Evolutionary conservation across 148 eudicot genomes (phyloP).

Genomic region (Cornus controversa): DNA sequence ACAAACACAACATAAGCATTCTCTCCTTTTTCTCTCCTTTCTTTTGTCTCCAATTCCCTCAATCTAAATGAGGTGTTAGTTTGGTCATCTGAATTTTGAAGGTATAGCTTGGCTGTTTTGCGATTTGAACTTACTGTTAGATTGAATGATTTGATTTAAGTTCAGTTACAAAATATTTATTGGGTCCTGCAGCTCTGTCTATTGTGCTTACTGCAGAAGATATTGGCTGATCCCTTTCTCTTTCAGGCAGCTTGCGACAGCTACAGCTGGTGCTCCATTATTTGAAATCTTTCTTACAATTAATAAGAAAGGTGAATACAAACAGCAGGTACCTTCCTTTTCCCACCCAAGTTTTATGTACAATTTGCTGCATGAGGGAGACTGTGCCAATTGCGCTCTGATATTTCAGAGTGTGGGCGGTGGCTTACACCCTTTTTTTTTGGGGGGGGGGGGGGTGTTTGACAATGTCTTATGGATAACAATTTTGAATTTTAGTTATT

Average conservation of each 20-base stretch:
- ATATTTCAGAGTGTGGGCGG: too few relatives aligned
- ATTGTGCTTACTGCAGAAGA: neutral
- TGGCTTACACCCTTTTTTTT: too few relatives aligned
- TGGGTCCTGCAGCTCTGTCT: neutral
- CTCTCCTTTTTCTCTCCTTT: too few relatives aligned
- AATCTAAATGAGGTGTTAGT: neutral
- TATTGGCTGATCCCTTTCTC: slow-evolving; percentile 8
- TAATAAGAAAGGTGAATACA: slow-evolving; percentile 72
- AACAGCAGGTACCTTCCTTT: slow-evolving; percentile 68
- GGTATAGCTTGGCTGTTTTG: neutral
- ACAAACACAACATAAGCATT: too few relatives aligned
- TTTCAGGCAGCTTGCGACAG: slow-evolving; percentile 91
- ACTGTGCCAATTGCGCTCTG: neutral
- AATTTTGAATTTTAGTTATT: too few relatives aligned
- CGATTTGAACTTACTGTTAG: neutral
- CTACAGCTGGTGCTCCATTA: slow-evolving; percentile 78
- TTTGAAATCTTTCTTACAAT: slow-evolving; percentile 80
- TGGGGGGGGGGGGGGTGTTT: too few relatives aligned
- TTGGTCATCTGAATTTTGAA: neutral
- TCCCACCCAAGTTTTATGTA: neutral
- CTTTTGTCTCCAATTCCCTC: too few relatives aligned
- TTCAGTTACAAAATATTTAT: neutral
- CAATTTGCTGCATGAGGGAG: slow-evolving; percentile 1
- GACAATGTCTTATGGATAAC: too few relatives aligned
- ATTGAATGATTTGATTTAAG: neutral